These are phyloP conservation scores for Septoria linicola DNA, from an alignment of 2,329 filamentous ascomycete species.

Conservation along the genomic window DNA sequence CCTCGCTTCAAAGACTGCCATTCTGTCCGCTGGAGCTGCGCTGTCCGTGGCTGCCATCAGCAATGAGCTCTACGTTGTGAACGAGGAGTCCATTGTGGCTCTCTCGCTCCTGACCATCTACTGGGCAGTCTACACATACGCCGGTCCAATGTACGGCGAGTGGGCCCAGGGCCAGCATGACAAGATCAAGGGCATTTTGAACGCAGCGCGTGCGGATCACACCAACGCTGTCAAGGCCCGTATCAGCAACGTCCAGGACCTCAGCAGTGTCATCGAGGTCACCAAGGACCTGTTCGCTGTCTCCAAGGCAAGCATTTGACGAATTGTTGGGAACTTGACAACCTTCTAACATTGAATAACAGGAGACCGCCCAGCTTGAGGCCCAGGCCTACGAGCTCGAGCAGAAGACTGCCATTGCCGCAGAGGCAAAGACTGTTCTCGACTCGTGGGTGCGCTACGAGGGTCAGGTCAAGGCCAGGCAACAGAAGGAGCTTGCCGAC, in stretches of 20 bases:
- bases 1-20: slow-evolving; percentile 91
- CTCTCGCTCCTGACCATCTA: slow-evolving; percentile 92
- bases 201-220: slow-evolving; percentile 90
- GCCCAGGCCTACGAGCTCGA: slow-evolving; percentile 94
- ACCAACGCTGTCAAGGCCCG: slow-evolving; percentile 91
- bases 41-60: slow-evolving; percentile 91
- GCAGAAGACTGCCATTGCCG: slow-evolving; percentile 87
- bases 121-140: slow-evolving; percentile 87
- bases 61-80: slow-evolving; percentile 99
- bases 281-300: slow-evolving; percentile 97
- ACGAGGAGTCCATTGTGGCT: slow-evolving; percentile 95
- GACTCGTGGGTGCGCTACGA: slow-evolving; percentile 99
- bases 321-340: background rate
- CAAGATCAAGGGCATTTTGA: slow-evolving; percentile 94
- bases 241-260: slow-evolving; percentile 92
- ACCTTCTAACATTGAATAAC: slow-evolving; percentile 15
- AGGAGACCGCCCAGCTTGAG: slow-evolving; percentile 98
- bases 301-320: slow-evolving; percentile 71
- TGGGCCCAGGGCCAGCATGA: slow-evolving; percentile 87
- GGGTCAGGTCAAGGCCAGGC: slow-evolving; percentile 95
- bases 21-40: slow-evolving; percentile 89
- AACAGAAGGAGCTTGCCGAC: slow-evolving; percentile 94
- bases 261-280: slow-evolving; percentile 89
- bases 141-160: slow-evolving; percentile 84
- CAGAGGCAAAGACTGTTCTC: slow-evolving; percentile 91